These are phyloP conservation scores for Actinomortierella wolfii DNA, from an alignment of 371 early-diverging fungal genomes.

Conservation along the genomic window DNA sequence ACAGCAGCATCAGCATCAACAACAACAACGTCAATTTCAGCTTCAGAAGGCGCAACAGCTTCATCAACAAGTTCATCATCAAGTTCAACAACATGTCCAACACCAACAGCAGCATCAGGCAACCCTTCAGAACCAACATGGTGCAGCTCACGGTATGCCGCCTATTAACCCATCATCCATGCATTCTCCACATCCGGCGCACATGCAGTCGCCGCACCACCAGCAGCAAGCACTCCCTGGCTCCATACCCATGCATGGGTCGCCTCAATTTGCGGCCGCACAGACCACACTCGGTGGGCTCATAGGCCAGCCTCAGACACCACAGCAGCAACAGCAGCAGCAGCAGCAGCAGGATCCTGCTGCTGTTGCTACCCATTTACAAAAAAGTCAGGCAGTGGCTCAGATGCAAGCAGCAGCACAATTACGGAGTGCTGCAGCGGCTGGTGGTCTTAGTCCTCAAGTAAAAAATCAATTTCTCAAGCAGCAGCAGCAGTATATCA, in stretches of 20 bases:
- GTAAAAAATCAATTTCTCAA: slow-evolving; percentile 3
- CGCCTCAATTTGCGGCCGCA: slow-evolving; percentile 32
- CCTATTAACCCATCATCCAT: slow-evolving; percentile 9
- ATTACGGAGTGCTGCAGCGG: slow-evolving; percentile 2
- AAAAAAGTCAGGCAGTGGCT: too few species aligned
- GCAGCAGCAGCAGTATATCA: slow-evolving; percentile 5
- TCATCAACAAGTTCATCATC: slow-evolving; percentile 5
- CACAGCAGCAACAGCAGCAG: slow-evolving; percentile 4
- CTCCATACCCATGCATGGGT: slow-evolving; percentile 16
- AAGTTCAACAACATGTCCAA: slow-evolving; percentile 3
- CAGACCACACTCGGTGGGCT: slow-evolving; percentile 3
- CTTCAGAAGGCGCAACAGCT: slow-evolving; percentile 6
- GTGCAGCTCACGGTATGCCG: slow-evolving; percentile 2
- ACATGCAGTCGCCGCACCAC: slow-evolving; percentile 29
- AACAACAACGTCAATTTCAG: slow-evolving; percentile 5
- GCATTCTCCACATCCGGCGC: slow-evolving; percentile 19
- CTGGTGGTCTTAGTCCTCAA: background rate
- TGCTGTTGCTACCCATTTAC: too few species aligned
- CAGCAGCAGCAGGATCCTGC: slow-evolving; percentile 15
- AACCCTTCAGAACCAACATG: slow-evolving; percentile 24
- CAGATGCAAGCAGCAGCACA: too few species aligned
- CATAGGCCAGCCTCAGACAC: background rate
- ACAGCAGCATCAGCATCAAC: slow-evolving; percentile 10
- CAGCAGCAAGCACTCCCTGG: slow-evolving; percentile 28
- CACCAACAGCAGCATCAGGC: slow-evolving; percentile 17